Evolutionary conservation across 257 asterid species (phyloP), one percentile per base, ranked within the genome.

Genomic region (Petunia axillaris): DNA sequence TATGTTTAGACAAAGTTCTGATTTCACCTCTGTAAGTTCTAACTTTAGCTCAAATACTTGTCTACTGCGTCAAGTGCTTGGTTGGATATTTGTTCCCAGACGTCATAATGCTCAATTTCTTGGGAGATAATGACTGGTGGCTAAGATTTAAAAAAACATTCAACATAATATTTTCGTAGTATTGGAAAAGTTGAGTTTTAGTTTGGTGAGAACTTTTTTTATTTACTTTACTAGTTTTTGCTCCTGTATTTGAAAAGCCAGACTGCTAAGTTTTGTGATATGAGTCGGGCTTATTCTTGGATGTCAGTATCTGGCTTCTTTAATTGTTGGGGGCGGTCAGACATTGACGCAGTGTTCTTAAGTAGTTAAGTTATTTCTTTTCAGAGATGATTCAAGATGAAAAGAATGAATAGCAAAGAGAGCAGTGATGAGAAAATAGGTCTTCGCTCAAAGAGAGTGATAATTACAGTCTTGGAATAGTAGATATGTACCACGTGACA

Each of bases 21-120:
- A 89, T 65, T 64, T 79, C 10, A 83, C 74, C 81, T 71, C 78
- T 39, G 94, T 93, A 68, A 84, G 90, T 86, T 81, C 60, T 57
- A 48, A n/a, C 8, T 68, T 4, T 37, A 78, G 5, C 67, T 64
- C 57, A 2, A 46, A 10, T 2, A 65, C 68, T 78, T 3, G 14
- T 41, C 16, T 57, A 16, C 44, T 64, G 14, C 54, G 25, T 37
- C 64, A 68, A 60, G 40, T 48, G 66, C 43, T 71, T 71, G 44
- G 62, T 65, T 75, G 70, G 15, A 0, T 36, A 44, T 50, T 37
- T 63, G 35, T 15, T 62, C 8, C 71, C 74, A 63, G 16, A n/a
- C 39, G 71, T 52, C 79, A 36, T 59, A 37, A 4, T 60, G 46
- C 36, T 41, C 48, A 8, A 1, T 62, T 85, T 70, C 64, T 50